Evolutionary conservation across 108 stramenopile species (phyloP).

Genomic region (Discostella stelligeroides): DNA sequence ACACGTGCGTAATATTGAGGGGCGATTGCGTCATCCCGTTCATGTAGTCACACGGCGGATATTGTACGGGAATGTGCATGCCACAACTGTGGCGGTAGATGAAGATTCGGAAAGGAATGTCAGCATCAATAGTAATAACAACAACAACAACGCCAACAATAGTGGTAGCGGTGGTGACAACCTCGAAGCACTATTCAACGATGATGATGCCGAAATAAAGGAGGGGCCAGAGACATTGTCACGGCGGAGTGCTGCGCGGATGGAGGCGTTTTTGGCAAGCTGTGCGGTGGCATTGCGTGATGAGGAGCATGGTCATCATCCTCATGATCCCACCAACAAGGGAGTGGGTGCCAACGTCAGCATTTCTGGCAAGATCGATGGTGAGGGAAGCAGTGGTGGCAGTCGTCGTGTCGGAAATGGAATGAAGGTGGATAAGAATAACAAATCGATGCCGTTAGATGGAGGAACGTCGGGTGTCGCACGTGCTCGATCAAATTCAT

Average conservation of each 20-base stretch:
- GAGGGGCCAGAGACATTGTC: constrained; percentile 46
- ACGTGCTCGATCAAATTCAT: constrained; percentile 10
- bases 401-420: not conserved
- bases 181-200: constrained; percentile 44
- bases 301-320: too few species aligned
- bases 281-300: constrained; percentile 60
- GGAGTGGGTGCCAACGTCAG: not conserved
- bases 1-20: constrained; percentile 62
- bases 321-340: not conserved
- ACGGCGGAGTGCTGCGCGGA: constrained; percentile 63
- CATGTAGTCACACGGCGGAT: constrained; percentile 66
- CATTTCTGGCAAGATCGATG: not conserved
- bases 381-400: not conserved
- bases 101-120: too few species aligned
- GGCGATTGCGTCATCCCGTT: constrained; percentile 58
- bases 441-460: not conserved
- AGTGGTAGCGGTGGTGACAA: constrained; percentile 10
- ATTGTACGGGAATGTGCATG: constrained; percentile 43
- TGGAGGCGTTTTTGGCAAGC: constrained; percentile 82
- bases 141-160: too few species aligned
- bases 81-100: too few species aligned
- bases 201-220: constrained; percentile 45
- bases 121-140: too few species aligned
- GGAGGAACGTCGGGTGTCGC: not conserved
- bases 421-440: constrained; percentile 3